Evolutionary conservation across 139 green algal genomes (phyloP).

Genomic region (Chlamydomonas asymmetrica): DNA sequence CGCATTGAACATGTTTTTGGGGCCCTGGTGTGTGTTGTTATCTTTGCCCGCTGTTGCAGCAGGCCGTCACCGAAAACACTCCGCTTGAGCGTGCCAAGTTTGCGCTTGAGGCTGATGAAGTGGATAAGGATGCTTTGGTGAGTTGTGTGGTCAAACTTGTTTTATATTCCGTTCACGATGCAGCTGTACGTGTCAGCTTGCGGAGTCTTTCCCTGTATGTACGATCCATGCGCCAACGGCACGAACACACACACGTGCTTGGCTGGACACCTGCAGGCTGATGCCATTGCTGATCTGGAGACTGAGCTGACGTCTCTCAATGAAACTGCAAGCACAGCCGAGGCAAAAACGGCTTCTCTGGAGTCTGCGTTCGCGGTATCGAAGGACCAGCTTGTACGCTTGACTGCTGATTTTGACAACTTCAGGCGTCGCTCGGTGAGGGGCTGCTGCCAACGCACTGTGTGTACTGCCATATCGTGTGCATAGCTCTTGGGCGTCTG

Average conservation of each 20-base stretch:
- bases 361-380: slow-evolving; percentile 35
- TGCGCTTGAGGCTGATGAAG: slow-evolving; percentile 26
- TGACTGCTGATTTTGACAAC: slow-evolving; percentile 99
- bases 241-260: neutral
- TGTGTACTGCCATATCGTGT: neutral
- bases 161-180: neutral
- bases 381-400: slow-evolving; percentile 86
- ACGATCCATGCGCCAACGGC: neutral
- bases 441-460: neutral
- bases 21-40: no score
- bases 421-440: slow-evolving; percentile 87
- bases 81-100: slow-evolving; percentile 22
- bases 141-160: neutral
- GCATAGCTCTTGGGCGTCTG: no score
- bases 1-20: no score
- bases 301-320: slow-evolving; percentile 42
- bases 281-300: slow-evolving; percentile 39
- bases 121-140: slow-evolving; percentile 43
- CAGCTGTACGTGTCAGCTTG: neutral
- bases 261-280: slow-evolving; percentile 25
- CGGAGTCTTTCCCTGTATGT: neutral
- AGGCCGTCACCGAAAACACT: neutral
- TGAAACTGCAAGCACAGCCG: slow-evolving; percentile 21
- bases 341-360: slow-evolving; percentile 25
- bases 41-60: neutral